These are phyloP conservation scores for Saturnispora silvae DNA, from an alignment of 805 yeast genomes.

Conservation along the genomic window DNA sequence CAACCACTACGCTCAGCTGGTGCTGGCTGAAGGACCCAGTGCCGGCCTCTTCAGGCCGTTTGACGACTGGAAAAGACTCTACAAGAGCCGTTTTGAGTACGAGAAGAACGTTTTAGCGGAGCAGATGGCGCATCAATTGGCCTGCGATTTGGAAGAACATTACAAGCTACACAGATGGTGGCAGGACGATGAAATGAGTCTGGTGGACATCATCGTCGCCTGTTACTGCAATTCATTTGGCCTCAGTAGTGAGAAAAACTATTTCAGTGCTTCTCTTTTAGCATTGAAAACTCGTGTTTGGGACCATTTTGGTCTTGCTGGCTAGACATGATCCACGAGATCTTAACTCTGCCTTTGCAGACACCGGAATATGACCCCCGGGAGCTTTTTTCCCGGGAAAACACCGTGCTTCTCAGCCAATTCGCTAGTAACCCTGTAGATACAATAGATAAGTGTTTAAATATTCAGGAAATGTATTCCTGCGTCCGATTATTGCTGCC, in stretches of 20 bases:
- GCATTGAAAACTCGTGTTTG: slow-evolving; percentile 6
- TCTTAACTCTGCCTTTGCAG: slow-evolving; percentile 3
- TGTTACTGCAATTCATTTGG: background rate
- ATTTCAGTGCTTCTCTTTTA: background rate
- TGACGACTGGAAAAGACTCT: slow-evolving; percentile 4
- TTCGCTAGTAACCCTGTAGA: background rate
- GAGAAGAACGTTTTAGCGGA: background rate
- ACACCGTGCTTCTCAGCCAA: background rate
- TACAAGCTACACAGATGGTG: slow-evolving; percentile 1
- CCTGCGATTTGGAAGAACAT: background rate
- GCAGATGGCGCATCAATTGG: background rate
- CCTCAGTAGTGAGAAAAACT: too few species aligned
- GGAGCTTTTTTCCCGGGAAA: background rate
- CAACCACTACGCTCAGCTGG: background rate
- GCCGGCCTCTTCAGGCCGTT: background rate
- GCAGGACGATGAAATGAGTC: background rate
- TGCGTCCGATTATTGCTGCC: background rate
- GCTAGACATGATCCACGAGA: background rate
- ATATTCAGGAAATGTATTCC: slow-evolving; percentile 2
- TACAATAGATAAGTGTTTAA: background rate
- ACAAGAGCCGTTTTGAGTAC: slow-evolving; percentile 1
- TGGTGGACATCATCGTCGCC: slow-evolving; percentile 4
- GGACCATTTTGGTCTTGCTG: slow-evolving; percentile 1
- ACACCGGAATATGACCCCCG: slow-evolving; percentile 1
- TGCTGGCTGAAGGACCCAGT: background rate